Evolutionary conservation across 352 stramenopile species (phyloP), one percentile per base, ranked within the genome.

Genomic region (Vaucheria bursata): DNA sequence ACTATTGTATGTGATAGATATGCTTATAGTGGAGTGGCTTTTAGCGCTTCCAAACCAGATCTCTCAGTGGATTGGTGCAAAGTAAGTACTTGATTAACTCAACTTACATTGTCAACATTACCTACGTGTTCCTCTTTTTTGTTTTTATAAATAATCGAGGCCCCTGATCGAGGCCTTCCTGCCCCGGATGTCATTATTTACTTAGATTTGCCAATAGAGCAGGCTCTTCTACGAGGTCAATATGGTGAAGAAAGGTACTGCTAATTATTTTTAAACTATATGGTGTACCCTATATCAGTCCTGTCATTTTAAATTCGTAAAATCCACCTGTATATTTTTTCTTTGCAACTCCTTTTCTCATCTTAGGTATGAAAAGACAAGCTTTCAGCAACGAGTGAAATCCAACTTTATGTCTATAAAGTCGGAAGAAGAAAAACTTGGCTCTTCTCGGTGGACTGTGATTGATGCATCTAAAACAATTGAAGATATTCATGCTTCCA

Each of bases 1-100:
- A 94, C 96, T 35, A 86, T 99, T 34, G 85, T 99, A 39, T 94
- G 97, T 84, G 96, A 99, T 87, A 89, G 96, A 64, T 99, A 97
- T 84, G 89, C 94, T 35, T 98, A 96, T 88, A 98, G 92, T 73
- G 97, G 96, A 68, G 95, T 99, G 49, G 96, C 95, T 37, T 99
- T 99, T 90, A 97, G 93, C 0, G 92, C 92, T 31, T 91, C 96
- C 76, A 99, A 99, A 85, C 85, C 79, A 18, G 77, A 90, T 0
- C 87, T 98, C 84, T 85, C 85, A 4, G 85, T 99, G 32, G 90
- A 97, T 53, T 99, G 96, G 96, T 99, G 96, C 87, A 96, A 95
- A 87, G 72, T 80, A 35, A 37, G 40, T 52, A 34, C 45, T 59
- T 59, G 45, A 18, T 59, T 59, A 25, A 59, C 25, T 59, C 12